phyloP scores from a whole-genome alignment of 176 grass and related monocot species.

The Eragrostis curvula region DNA sequence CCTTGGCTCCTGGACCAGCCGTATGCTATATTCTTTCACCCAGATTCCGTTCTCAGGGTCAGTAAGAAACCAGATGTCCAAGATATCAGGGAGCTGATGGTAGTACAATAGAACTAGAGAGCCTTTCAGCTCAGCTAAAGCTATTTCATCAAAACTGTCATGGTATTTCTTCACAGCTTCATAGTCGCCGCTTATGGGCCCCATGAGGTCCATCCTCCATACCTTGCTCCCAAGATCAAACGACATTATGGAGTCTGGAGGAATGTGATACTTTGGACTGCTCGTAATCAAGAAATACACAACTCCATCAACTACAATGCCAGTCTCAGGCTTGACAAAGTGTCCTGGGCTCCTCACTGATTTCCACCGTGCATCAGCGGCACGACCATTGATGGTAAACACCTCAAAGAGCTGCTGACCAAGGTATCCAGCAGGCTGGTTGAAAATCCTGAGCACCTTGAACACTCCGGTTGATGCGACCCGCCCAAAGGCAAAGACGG shows the following conservation, averaged over 20 bases:
- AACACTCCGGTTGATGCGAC: background rate
- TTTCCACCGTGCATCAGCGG: background rate
- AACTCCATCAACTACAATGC: background rate
- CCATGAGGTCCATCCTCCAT: conserved; percentile 1
- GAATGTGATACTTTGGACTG: background rate
- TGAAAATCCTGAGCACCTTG: conserved; percentile 20
- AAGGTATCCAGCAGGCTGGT: background rate
- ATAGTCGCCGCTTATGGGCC: background rate
- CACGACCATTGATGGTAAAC: background rate
- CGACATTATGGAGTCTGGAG: background rate
- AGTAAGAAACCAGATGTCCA: background rate
- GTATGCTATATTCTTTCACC: background rate
- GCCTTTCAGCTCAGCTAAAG: background rate
- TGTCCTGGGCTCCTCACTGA: background rate
- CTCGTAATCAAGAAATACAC: conserved; percentile 3
- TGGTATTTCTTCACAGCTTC: too few relatives aligned
- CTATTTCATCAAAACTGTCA: background rate
- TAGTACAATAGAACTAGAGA: background rate
- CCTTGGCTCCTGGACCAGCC: background rate
- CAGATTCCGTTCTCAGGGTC: background rate
- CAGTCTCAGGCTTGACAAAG: background rate
- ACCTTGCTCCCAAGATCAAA: background rate
- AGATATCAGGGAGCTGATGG: too few relatives aligned
- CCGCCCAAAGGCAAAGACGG: background rate
- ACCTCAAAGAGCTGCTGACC: conserved; percentile 15